phyloP scores from a whole-genome alignment of 1,139 yeast species.

The Hansenula sp. region DNA sequence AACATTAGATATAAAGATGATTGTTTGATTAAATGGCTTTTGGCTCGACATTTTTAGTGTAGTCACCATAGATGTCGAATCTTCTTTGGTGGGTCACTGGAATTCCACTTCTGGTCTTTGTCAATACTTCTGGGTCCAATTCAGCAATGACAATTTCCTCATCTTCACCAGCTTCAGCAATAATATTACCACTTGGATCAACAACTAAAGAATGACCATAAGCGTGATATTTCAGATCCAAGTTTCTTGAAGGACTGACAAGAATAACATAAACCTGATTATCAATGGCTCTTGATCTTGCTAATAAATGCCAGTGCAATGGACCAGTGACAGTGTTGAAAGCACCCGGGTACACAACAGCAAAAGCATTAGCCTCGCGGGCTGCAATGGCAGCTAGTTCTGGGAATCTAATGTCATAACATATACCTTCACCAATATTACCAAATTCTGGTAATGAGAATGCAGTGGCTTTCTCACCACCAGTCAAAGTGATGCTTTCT shows the following conservation, averaged over 20 bases:
- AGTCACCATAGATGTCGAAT: constrained; percentile 63
- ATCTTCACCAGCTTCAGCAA: constrained; percentile 71
- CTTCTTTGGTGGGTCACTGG: constrained; percentile 79
- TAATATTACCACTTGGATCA: constrained; percentile 67
- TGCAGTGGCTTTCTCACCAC: constrained; percentile 79
- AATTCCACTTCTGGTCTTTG: constrained; percentile 56
- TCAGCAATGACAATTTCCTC: constrained; percentile 76
- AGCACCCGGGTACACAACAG: constrained; percentile 93
- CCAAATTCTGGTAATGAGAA: constrained; percentile 62
- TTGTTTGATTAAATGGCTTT: not conserved
- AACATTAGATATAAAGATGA: no score
- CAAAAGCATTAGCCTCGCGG: constrained; percentile 64
- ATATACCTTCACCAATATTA: constrained; percentile 81
- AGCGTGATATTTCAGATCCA: constrained; percentile 74
- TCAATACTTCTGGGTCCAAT: constrained; percentile 53
- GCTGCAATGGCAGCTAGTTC: constrained; percentile 84
- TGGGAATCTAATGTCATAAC: constrained; percentile 92
- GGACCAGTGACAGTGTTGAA: constrained; percentile 96
- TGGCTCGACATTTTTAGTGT: constrained; percentile 3
- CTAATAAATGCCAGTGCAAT: constrained; percentile 86
- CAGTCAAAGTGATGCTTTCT: constrained; percentile 71
- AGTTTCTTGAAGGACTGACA: constrained; percentile 87
- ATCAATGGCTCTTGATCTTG: constrained; percentile 84
- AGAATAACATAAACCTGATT: constrained; percentile 76
- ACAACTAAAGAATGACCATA: constrained; percentile 86